These are phyloP conservation scores for Solidago caesia DNA, from an alignment of 129 eudicot genomes.

Conservation along the genomic window DNA sequence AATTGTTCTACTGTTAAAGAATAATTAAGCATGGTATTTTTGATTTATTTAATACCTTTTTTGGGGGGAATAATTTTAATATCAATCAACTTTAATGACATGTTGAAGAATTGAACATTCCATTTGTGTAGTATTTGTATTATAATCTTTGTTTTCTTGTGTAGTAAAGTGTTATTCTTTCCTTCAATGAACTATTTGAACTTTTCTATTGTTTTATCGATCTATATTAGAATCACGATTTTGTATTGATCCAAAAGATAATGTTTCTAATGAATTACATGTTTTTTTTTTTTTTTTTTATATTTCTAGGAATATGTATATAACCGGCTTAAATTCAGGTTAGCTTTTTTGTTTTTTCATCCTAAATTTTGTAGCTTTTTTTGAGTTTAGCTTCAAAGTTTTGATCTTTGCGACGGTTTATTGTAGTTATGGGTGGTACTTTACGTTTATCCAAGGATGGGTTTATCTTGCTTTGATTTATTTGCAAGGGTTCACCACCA, in stretches of 20 bases:
- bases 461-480: slow-evolving; percentile 63
- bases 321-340: slow-evolving; percentile 74
- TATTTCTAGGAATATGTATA: slow-evolving; percentile 64
- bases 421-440: slow-evolving; percentile 83
- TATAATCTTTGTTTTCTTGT: neutral
- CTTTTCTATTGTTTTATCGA: neutral
- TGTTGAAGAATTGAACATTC: neutral
- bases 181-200: neutral
- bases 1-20: no score
- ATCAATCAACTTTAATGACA: neutral
- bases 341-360: slow-evolving; percentile 1
- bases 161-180: neutral
- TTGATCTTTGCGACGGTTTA: slow-evolving; percentile 4
- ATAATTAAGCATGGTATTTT: slow-evolving; percentile 2
- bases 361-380: neutral
- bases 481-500: slow-evolving; percentile 73
- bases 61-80: neutral
- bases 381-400: neutral
- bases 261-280: slow-evolving; percentile 6
- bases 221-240: neutral
- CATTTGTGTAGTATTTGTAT: slow-evolving; percentile 1
- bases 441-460: slow-evolving; percentile 84
- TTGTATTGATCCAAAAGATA: neutral
- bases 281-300: neutral
- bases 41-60: neutral